Evolutionary conservation across 768 basidiomycete species (phyloP).

Genomic region (Rhodotorula taiwanensis): DNA sequence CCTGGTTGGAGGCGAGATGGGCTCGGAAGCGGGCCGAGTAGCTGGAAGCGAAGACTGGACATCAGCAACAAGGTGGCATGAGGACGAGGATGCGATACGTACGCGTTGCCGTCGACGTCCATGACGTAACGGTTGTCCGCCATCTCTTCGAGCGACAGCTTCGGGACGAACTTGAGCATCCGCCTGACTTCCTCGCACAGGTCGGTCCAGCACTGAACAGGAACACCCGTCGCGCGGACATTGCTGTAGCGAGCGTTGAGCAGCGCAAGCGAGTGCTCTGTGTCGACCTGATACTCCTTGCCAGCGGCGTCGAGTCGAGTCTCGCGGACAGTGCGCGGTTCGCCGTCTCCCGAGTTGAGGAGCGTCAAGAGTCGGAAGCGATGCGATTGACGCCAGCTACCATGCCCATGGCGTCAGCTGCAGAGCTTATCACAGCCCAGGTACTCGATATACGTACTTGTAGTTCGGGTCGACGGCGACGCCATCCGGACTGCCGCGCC

Average conservation of each 20-base stretch:
- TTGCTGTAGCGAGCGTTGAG: conserved; percentile 18
- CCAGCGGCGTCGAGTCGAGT: conserved; percentile 5
- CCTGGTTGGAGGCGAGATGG: conserved; percentile 24
- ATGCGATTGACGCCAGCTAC: conserved; percentile 6
- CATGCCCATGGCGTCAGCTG: neutral
- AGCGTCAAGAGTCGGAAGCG: conserved; percentile 17
- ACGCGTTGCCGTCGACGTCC: conserved; percentile 90
- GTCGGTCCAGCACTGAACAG: conserved; percentile 10
- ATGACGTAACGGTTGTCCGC: conserved; percentile 73
- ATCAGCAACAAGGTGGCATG: too few species aligned
- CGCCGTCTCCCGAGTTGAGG: neutral
- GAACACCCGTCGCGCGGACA: neutral
- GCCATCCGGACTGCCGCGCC: conserved; percentile 49
- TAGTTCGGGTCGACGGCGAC: conserved; percentile 18
- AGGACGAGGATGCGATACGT: conserved; percentile 71
- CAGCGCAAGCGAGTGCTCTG: neutral
- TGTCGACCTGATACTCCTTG: conserved; percentile 3
- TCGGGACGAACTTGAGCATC: conserved; percentile 6
- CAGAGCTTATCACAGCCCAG: too few species aligned
- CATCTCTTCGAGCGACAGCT: conserved; percentile 8
- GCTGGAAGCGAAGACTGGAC: too few species aligned
- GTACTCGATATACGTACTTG: conserved; percentile 2
- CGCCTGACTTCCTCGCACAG: conserved; percentile 17
- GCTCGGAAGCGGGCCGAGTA: too few species aligned
- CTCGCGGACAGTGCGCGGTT: conserved; percentile 2